Conservation (phyloP, 2,329 filamentous ascomycete species). For the Cadophora sp. region DNA sequence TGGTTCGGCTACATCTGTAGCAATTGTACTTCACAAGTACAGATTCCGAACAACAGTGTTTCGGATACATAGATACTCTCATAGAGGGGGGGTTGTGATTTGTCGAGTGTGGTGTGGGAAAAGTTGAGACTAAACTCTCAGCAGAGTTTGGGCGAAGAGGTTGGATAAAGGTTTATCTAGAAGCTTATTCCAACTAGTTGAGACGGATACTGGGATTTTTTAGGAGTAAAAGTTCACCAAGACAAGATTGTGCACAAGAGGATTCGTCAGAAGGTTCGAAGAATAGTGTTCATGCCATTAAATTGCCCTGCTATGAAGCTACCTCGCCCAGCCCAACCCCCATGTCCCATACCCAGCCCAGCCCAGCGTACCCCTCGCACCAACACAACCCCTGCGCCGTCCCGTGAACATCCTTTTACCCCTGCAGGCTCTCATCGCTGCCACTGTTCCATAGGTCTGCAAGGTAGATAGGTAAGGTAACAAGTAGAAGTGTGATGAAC, state of each 20-base stretch:
- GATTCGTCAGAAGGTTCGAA: background rate
- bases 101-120: background rate
- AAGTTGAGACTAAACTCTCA: no score
- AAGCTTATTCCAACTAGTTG: background rate
- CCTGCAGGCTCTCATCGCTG: background rate
- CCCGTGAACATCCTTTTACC: slow-evolving; percentile 6
- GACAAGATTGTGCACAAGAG: background rate
- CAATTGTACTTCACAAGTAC: background rate
- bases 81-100: background rate
- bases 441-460: background rate
- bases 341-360: background rate
- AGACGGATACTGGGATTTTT: background rate
- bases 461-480: background rate
- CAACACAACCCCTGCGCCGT: background rate
- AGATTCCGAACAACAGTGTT: background rate
- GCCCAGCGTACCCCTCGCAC: background rate
- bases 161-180: background rate
- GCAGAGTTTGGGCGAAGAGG: background rate
- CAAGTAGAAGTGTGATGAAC: slow-evolving; percentile 12
- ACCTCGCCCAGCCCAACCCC: background rate
- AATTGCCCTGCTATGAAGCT: slow-evolving; percentile 13
- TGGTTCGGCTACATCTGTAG: background rate
- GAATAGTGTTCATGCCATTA: slow-evolving; percentile 15
- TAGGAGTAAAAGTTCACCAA: background rate
- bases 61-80: background rate